Percentiles rank a stretch among this genome's conserved stretches.
Evolutionary conservation across 2,329 filamentous ascomycete species (phyloP).

Genomic region (Geosmithia morbida): DNA sequence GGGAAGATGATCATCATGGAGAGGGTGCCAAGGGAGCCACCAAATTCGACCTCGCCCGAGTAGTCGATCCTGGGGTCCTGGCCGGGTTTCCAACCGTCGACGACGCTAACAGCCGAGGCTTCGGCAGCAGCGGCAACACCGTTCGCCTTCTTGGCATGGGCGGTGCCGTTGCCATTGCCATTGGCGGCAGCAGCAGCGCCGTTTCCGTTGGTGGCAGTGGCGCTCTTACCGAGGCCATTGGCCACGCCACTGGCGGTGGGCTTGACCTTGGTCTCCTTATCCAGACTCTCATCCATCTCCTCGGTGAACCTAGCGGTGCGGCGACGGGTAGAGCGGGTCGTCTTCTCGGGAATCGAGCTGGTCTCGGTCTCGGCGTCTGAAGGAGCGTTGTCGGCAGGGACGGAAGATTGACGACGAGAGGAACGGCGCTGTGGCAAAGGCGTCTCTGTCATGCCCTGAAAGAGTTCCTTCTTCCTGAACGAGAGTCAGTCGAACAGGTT

Average conservation of each 20-base stretch:
- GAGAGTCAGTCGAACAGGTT: neutral
- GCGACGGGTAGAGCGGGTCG: constrained; percentile 23
- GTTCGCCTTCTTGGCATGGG: neutral
- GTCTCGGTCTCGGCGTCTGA: constrained; percentile 29
- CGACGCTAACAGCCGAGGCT: constrained; percentile 10
- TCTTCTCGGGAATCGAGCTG: constrained; percentile 26
- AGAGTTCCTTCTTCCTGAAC: constrained; percentile 44
- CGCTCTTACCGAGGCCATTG: constrained; percentile 16
- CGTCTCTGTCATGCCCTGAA: constrained; percentile 46
- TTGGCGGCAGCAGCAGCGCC: constrained; percentile 6
- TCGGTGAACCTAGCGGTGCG: constrained; percentile 36
- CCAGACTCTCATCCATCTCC: constrained; percentile 25
- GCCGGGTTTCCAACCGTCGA: constrained; percentile 44
- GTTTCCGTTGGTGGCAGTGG: constrained; percentile 6
- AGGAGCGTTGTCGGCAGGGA: constrained; percentile 27
- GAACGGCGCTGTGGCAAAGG: constrained; percentile 24
- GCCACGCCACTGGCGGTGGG: constrained; percentile 12
- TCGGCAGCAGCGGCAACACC: constrained; percentile 3
- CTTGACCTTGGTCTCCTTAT: constrained; percentile 15
- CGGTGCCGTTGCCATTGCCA: constrained; percentile 3
- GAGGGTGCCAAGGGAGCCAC: constrained; percentile 65
- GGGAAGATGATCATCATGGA: constrained; percentile 90
- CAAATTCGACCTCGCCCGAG: constrained; percentile 65
- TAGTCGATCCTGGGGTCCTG: constrained; percentile 49
- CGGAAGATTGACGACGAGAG: constrained; percentile 34